A percentile compares a stretch with the other conserved stretches of the same genome.
Evolutionary conservation across 345 rosid species (phyloP).

Genomic region (Kernera saxatilis): DNA sequence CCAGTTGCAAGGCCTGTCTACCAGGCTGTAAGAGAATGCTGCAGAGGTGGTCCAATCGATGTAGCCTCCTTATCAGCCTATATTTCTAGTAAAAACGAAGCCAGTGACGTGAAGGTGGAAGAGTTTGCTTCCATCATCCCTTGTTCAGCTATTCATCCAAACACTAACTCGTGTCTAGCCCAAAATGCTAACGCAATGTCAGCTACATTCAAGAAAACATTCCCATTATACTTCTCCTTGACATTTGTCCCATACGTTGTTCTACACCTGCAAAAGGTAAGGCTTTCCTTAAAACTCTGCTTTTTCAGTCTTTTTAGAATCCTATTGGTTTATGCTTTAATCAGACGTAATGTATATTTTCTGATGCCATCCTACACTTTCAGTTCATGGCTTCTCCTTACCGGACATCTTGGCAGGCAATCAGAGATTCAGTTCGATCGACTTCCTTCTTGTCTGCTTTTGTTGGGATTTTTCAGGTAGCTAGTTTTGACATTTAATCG

Average conservation of each 20-base stretch:
- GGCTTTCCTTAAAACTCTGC: neutral
- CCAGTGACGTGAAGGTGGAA: conserved; percentile 52
- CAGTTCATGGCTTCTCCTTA: conserved; percentile 93
- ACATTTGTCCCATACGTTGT: conserved; percentile 97
- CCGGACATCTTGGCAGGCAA: conserved; percentile 77
- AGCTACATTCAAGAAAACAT: conserved; percentile 91
- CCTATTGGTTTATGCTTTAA: conserved; percentile 1
- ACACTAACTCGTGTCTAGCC: conserved; percentile 62
- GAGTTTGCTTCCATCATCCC: conserved; percentile 84
- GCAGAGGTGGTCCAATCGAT: conserved; percentile 86
- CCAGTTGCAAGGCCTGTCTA: conserved; percentile 88
- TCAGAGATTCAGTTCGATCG: conserved; percentile 85
- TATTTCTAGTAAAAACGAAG: conserved; percentile 47
- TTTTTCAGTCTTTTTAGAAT: neutral
- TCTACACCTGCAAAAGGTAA: conserved; percentile 86
- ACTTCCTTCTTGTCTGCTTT: conserved; percentile 94
- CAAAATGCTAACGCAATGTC: conserved; percentile 88
- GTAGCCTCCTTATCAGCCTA: conserved; percentile 64
- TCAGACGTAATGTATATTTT: neutral
- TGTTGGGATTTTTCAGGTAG: conserved; percentile 97
- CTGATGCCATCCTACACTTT: conserved; percentile 22
- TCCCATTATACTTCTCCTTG: conserved; percentile 94
- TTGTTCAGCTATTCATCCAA: conserved; percentile 88
- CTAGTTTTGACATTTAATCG: neutral
- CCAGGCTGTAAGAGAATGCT: conserved; percentile 84